Evolutionary conservation across 2,329 filamentous ascomycete species (phyloP).

Genomic region (Trichoderma brevicompactum): DNA sequence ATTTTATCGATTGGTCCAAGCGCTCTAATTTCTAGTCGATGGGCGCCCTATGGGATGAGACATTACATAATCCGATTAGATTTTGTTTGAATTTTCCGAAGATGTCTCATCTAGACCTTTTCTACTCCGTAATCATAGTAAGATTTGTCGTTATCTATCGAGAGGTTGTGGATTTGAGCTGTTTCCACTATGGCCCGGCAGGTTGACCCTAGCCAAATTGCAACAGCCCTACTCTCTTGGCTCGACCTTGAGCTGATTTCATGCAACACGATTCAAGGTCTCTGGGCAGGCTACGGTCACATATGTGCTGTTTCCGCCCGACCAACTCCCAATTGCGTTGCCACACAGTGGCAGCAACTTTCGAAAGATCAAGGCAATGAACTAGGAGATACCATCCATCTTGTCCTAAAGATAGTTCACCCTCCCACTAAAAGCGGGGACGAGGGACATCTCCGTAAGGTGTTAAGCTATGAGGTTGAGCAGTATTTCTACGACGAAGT

Average conservation of each 20-base stretch:
- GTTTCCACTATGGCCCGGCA: not conserved
- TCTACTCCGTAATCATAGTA: not conserved
- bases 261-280: constrained; percentile 46
- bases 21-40: too few relatives aligned
- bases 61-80: too few relatives aligned
- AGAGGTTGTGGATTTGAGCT: not conserved
- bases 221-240: constrained; percentile 47
- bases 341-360: constrained; percentile 26
- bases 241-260: constrained; percentile 48
- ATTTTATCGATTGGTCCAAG: too few relatives aligned
- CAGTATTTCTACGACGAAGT: constrained; percentile 66
- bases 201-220: constrained; percentile 33
- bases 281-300: constrained; percentile 59
- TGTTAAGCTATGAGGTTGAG: constrained; percentile 69
- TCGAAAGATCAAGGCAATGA: constrained; percentile 26
- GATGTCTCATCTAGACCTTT: too few relatives aligned
- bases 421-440: constrained; percentile 52
- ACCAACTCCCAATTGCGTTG: constrained; percentile 35
- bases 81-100: too few relatives aligned
- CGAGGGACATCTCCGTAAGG: constrained; percentile 67
- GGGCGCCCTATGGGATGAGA: too few relatives aligned
- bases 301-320: constrained; percentile 60
- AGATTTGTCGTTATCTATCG: not conserved
- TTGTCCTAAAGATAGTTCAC: constrained; percentile 65
- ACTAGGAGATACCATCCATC: constrained; percentile 38